Conservation (phyloP, 371 early-diverging fungal genomes). For the Mucor piriformis region DNA sequence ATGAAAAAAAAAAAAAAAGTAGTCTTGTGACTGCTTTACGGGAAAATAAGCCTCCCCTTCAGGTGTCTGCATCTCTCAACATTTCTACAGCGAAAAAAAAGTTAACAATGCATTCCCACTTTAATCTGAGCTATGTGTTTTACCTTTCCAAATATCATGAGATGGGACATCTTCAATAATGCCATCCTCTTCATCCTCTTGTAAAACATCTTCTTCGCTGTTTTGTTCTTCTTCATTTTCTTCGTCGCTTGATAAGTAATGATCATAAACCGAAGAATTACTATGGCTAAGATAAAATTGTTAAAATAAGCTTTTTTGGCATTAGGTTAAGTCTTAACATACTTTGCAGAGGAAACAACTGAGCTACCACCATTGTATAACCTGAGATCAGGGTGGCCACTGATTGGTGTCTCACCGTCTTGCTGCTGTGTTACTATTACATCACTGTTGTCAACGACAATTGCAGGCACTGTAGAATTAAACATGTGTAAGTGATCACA, state of each 20-base stretch:
- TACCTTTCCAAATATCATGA: slow-evolving; percentile 30
- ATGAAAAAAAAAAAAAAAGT: slow-evolving; percentile 5
- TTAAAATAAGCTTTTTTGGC: neutral
- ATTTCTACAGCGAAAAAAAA: slow-evolving; percentile 15
- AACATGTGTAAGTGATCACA: neutral
- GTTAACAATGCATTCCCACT: no score
- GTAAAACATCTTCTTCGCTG: neutral
- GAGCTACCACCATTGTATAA: slow-evolving; percentile 11
- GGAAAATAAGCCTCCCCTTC: neutral
- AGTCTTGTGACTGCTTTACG: neutral
- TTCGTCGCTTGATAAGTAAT: slow-evolving; percentile 20
- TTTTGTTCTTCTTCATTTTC: slow-evolving; percentile 14
- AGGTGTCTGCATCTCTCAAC: slow-evolving; percentile 14
- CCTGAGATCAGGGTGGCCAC: neutral
- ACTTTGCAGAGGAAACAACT: neutral
- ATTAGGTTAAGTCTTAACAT: neutral
- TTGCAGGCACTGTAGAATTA: slow-evolving; percentile 31
- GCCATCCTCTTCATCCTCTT: slow-evolving; percentile 3
- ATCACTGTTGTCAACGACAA: slow-evolving; percentile 28
- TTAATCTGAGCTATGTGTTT: no score
- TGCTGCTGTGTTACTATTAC: slow-evolving; percentile 4
- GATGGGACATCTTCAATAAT: slow-evolving; percentile 19
- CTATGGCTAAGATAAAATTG: neutral
- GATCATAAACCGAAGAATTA: slow-evolving; percentile 11
- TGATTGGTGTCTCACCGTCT: neutral